Conservation (phyloP, 176 grass and related monocot species). For the Avena sativa region DNA sequence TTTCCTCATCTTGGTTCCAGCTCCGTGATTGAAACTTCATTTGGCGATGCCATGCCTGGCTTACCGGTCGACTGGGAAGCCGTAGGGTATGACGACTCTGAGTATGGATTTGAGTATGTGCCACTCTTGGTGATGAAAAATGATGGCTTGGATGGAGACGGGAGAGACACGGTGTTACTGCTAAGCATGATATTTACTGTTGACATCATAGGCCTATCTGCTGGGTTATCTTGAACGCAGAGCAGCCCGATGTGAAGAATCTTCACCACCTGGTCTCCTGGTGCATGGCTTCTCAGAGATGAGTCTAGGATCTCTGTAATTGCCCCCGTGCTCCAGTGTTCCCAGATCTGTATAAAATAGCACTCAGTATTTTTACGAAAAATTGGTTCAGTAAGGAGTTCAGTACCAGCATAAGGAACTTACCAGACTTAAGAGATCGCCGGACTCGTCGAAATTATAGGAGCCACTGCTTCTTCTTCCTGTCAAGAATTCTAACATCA, state of each 20-base stretch:
- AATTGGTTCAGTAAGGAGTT: neutral
- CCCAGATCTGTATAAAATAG: constrained; percentile 56
- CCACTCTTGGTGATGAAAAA: constrained; percentile 46
- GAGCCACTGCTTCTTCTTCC: constrained; percentile 56
- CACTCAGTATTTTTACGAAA: neutral
- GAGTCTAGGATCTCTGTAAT: constrained; percentile 47
- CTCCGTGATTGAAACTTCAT: constrained; percentile 58
- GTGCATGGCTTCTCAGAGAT: constrained; percentile 30
- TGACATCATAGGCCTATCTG: constrained; percentile 64
- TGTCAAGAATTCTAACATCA: constrained; percentile 72
- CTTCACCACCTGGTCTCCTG: constrained; percentile 47
- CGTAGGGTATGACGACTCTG: constrained; percentile 16
- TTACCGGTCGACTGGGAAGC: neutral
- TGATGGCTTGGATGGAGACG: constrained; percentile 50
- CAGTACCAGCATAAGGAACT: neutral
- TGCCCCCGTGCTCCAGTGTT: constrained; percentile 58
- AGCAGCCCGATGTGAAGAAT: constrained; percentile 62
- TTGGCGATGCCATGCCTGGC: constrained; percentile 20
- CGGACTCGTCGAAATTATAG: constrained; percentile 39
- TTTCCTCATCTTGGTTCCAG: constrained; percentile 55
- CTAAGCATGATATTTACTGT: constrained; percentile 64
- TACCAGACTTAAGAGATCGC: constrained; percentile 57
- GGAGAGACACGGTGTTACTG: constrained; percentile 51
- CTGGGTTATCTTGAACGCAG: constrained; percentile 68
- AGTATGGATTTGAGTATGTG: constrained; percentile 31